These are phyloP conservation scores for Populus davidiana DNA, from an alignment of 345 rosid species.

Conservation along the genomic window DNA sequence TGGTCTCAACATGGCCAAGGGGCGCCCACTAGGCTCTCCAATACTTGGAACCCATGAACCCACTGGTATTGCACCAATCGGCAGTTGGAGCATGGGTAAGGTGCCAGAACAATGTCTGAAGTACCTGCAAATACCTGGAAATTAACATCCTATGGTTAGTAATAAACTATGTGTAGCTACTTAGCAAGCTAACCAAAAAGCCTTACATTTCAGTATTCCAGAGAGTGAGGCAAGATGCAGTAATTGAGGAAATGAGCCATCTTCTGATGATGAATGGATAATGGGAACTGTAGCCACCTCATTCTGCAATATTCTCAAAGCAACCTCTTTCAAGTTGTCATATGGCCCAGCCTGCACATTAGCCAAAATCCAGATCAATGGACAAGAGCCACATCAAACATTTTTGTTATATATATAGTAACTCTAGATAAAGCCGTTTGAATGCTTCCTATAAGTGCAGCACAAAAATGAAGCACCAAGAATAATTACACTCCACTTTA, in stretches of 20 bases:
- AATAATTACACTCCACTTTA: not conserved
- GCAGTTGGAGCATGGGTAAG: slow-evolving; percentile 28
- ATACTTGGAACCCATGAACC: slow-evolving; percentile 34
- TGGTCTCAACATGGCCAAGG: slow-evolving; percentile 31
- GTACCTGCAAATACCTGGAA: slow-evolving; percentile 36
- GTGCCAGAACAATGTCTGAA: slow-evolving; percentile 26
- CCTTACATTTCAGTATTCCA: slow-evolving; percentile 31
- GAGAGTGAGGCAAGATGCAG: slow-evolving; percentile 34
- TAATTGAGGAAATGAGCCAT: slow-evolving; percentile 33
- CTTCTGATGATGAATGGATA: slow-evolving; percentile 31
- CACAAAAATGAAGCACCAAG: not conserved
- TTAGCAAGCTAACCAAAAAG: slow-evolving; percentile 8
- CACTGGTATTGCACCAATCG: slow-evolving; percentile 28
- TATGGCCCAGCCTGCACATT: slow-evolving; percentile 28
- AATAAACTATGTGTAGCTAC: not conserved
- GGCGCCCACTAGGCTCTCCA: slow-evolving; percentile 29
- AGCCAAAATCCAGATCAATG: slow-evolving; percentile 1
- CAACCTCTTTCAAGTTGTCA: slow-evolving; percentile 33
- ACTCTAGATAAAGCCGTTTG: not conserved
- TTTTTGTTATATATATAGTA: not conserved
- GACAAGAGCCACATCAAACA: not conserved
- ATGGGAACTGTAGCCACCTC: slow-evolving; percentile 27
- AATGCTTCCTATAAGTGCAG: not conserved
- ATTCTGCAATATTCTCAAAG: slow-evolving; percentile 30
- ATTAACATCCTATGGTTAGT: slow-evolving; percentile 17